Base-by-base conservation (phyloP, 2,329 filamentous ascomycete genomes). In the Fusarium ramigenum region DNA sequence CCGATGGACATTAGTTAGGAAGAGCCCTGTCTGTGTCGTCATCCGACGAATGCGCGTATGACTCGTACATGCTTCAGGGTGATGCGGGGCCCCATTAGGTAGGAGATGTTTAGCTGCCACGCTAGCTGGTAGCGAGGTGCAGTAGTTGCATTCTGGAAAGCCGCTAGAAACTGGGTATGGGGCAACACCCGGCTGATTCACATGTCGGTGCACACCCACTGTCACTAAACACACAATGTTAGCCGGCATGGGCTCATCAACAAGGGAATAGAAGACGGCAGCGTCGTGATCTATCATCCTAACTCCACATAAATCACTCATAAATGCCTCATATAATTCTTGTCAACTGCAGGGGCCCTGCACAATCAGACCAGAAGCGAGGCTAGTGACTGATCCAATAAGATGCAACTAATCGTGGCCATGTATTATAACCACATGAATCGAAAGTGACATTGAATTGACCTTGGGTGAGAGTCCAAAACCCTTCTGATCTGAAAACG, bases 341-440 rank as follows among this genome's bases (percentile, higher is more conserved):
- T 30, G 28, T n/a, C 3, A 9, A n/a, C 46, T 12, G 4, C 25
- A 49, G 4, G 28, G 46, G 19, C 1, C 19, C 6, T 12, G 9
- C 2, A 7, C 0, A 0, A 15, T 28, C 12, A 47, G 9, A 30
- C 9, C 28, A 49, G 14, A n/a, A 30, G 18, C 25, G 9, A 49
- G 14, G 12, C 12, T n/a, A 37, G 9, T n/a, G 7, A 18, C 19
- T n/a, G 19, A n/a, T 5, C 46, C 28, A 49, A 18, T 30, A 49
- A 49, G 28, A 32, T 9, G 1, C 0, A 30, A 12, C 2, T 30
- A 32, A n/a, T n/a, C 1, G 5, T 32, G 28, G 14, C 7, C 7
- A 49, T n/a, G n/a, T 32, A 4, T 18, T 7, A 12, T 5, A 30
- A 7, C 10, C 2, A 49, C 5, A n/a, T n/a, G 5, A n/a, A 32